A percentile compares a stretch with the other conserved stretches of the same genome.
phyloP scores from a whole-genome alignment of 345 rosid species.

The Barbarea vulgaris region DNA sequence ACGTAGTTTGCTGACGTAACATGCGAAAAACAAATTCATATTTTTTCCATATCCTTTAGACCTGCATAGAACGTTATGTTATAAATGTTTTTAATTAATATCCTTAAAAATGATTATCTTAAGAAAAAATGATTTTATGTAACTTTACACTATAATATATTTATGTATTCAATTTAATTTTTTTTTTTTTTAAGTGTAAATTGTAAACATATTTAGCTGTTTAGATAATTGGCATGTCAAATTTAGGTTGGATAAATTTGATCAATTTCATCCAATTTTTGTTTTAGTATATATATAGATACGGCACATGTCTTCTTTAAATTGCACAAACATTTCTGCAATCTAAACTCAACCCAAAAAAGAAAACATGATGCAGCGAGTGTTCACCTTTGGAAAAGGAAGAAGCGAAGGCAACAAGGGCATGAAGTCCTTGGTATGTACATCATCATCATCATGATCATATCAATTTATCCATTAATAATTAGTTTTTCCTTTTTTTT shows the following conservation, averaged over 20 bases:
- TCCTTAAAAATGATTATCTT: not conserved
- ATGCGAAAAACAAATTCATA: not conserved
- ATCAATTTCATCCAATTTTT: slow-evolving; percentile 17
- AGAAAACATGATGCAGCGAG: slow-evolving; percentile 58
- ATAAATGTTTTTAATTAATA: not conserved
- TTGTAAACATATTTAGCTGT: slow-evolving; percentile 7
- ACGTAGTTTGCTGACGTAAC: slow-evolving; percentile 16
- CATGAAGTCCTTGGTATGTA: slow-evolving; percentile 93
- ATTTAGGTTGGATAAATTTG: slow-evolving; percentile 11
- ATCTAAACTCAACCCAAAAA: not conserved
- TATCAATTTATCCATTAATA: not conserved
- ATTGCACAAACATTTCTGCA: slow-evolving; percentile 30
- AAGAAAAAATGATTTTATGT: not conserved
- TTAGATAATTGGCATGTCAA: slow-evolving; percentile 9
- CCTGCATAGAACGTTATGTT: not conserved
- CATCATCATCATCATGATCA: not conserved
- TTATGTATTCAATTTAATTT: too few species aligned
- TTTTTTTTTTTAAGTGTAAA: not conserved
- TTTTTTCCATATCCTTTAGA: not conserved
- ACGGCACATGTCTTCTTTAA: not conserved
- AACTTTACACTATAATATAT: not conserved
- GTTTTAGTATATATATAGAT: slow-evolving; percentile 4
- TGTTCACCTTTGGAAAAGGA: slow-evolving; percentile 86
- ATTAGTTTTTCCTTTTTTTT: not conserved
- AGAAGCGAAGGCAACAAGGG: slow-evolving; percentile 92